A percentile compares a stretch with the other conserved stretches of the same genome.
Conservation (phyloP, 2,329 filamentous ascomycete genomes). For the Aureobasidium namibiae region DNA sequence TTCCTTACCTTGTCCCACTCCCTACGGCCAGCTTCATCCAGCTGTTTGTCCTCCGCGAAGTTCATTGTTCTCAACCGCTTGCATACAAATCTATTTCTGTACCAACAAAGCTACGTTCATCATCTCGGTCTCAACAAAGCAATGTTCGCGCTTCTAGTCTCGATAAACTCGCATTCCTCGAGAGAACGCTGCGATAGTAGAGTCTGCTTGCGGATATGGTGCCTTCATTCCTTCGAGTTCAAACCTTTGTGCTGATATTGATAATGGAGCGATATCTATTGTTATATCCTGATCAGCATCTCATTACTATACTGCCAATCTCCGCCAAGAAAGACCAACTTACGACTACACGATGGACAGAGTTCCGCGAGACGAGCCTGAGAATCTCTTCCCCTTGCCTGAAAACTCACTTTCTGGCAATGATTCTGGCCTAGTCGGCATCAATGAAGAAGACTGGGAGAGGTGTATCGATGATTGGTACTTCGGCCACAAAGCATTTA, state of each 20-base stretch:
- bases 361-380: neutral
- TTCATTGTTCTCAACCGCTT: neutral
- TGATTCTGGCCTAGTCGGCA: too few relatives aligned
- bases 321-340: too few relatives aligned
- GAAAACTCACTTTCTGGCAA: too few relatives aligned
- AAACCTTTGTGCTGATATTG: neutral
- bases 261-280: neutral
- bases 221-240: neutral
- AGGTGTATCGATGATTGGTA: neutral
- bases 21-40: neutral
- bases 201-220: neutral
- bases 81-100: too few relatives aligned
- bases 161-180: neutral
- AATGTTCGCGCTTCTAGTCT: too few relatives aligned
- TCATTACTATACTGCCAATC: neutral
- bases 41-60: neutral
- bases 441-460: neutral
- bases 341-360: neutral
- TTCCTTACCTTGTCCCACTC: neutral
- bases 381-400: neutral
- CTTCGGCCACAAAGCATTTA: neutral
- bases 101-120: too few relatives aligned
- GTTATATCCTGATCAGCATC: neutral
- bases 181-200: neutral
- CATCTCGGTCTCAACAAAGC: too few relatives aligned